Evolutionary conservation across 441 rosid genomes (phyloP), one percentile per base, ranked within the genome.

Genomic region (Croton laevigatus): DNA sequence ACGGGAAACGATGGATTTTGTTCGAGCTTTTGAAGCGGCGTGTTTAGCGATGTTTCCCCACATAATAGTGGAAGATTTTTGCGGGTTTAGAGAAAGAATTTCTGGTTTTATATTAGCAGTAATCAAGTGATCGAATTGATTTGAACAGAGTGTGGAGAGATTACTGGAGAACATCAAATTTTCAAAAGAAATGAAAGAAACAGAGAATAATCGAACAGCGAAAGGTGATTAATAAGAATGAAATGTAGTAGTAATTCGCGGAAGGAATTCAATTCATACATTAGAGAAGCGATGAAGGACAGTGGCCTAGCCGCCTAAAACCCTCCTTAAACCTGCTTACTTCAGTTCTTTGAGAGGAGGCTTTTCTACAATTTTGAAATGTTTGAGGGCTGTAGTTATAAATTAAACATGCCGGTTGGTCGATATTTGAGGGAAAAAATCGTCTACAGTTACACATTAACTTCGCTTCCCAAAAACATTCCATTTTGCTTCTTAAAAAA

Each of bases 11-110:
- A 76, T 62, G 22, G 60, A 9, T 36, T 65, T 75, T 67, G 75
- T 49, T 20, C 69, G 66, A 46, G 76, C 37, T 75, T 73, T 82
- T n/a, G 83, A 83, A 82, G 83, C 65, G 40, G 89, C 85, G 74
- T 73, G 90, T 52, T 76, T 88, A 77, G 92, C 88, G 22, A 73
- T 65, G 86, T 79, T 89, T 84, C 92, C 88, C 99, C 97, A 93
- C 98, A 95, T 93, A 79, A 78, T 81, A 71, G 81, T 63, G 69
- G 88, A 77, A 70, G 74, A 36, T 46, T 71, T 62, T 17, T 66
- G 79, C 6, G 79, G 71, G 80, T 61, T 60, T 36, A 38, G 80
- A 59, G 19, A 38, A 66, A 46, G 68, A 27, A 76, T 37, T 62
- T 69, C 54, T 53, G 89, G 80, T 63, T 75, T 78, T 17, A 42